Conservation (phyloP, 192 early-diverging fungal species). For the Obelidium mucronatum region DNA sequence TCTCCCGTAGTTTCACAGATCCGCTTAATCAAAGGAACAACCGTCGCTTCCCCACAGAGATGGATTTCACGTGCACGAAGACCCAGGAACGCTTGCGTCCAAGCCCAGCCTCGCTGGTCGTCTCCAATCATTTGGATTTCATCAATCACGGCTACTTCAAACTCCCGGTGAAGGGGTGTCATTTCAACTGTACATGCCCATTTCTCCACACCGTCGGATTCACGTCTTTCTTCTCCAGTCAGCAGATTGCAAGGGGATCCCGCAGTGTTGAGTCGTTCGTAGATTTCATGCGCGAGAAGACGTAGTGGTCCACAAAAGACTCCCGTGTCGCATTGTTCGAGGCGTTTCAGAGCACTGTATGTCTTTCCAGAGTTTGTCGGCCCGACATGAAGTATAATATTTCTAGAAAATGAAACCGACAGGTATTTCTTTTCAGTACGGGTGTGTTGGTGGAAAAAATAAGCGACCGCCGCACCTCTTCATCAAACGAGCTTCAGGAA, state of each 20-base stretch:
- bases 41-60: constrained; percentile 92
- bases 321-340: constrained; percentile 67
- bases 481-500: constrained; percentile 72
- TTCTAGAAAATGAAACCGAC: constrained; percentile 45
- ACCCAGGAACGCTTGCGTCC: constrained; percentile 86
- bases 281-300: constrained; percentile 92
- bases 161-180: constrained; percentile 55
- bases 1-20: constrained; percentile 79
- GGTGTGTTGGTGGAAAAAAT: neutral
- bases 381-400: constrained; percentile 92
- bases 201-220: constrained; percentile 59
- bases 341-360: constrained; percentile 79
- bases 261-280: constrained; percentile 77
- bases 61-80: constrained; percentile 86
- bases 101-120: constrained; percentile 89
- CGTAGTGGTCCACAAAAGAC: constrained; percentile 92
- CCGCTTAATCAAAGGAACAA: constrained; percentile 77
- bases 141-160: constrained; percentile 92
- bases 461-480: constrained; percentile 45
- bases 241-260: constrained; percentile 84
- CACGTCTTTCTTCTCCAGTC: constrained; percentile 89
- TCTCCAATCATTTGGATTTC: constrained; percentile 98
- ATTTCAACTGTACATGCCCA: constrained; percentile 91
- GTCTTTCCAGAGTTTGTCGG: constrained; percentile 99
- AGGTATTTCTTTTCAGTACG: neutral